These are phyloP conservation scores for Dissophora globulifera DNA, from an alignment of 192 early-diverging fungal species.

Conservation along the genomic window DNA sequence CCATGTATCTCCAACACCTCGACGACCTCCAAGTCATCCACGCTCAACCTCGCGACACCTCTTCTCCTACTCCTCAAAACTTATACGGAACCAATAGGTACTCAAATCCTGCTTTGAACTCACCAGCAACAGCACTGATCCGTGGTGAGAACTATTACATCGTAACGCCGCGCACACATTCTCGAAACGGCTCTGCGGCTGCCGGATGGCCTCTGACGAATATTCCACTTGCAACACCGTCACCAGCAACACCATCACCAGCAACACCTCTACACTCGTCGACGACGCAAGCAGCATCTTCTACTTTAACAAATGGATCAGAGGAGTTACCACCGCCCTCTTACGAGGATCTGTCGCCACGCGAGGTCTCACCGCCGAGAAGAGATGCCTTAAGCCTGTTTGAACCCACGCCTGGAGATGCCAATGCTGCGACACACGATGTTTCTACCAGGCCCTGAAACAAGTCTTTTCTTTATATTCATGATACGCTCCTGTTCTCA, in stretches of 20 bases:
- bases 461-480: too few relatives aligned
- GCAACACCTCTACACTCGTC: too few relatives aligned
- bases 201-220: background rate
- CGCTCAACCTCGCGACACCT: background rate
- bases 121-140: constrained; percentile 17
- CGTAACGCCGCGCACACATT: constrained; percentile 18
- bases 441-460: too few relatives aligned
- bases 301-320: too few relatives aligned
- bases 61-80: background rate
- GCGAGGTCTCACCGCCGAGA: background rate
- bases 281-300: too few relatives aligned
- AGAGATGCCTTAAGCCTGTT: too few relatives aligned
- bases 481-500: too few relatives aligned
- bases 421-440: too few relatives aligned
- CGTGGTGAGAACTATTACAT: constrained; percentile 31
- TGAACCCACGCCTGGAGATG: too few relatives aligned
- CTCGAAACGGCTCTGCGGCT: constrained; percentile 1
- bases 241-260: too few relatives aligned
- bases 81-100: background rate
- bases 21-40: constrained; percentile 11
- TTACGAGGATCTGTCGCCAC: constrained; percentile 28
- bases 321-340: constrained; percentile 14
- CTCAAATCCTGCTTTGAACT: background rate
- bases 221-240: too few relatives aligned
- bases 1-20: constrained; percentile 18